Base-by-base conservation (phyloP, 176 grass and related monocot genomes). In the Thalia dealbata region DNA sequence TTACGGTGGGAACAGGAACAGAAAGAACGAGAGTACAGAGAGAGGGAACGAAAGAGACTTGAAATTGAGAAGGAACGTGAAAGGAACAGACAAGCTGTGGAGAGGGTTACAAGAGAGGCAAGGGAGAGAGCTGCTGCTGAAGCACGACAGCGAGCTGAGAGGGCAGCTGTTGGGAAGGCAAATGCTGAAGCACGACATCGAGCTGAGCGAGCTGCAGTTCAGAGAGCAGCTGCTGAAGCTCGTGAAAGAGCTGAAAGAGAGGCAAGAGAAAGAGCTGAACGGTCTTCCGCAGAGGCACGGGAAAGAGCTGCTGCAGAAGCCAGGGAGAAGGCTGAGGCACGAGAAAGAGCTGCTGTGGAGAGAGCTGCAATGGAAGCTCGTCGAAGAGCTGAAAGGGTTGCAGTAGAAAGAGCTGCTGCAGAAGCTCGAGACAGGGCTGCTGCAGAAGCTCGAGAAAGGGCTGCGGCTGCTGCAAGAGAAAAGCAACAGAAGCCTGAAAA, bases 131-230 rank as follows among this genome's bases (percentile, higher is more conserved):
- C 76, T 61, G 52, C 76, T 48, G 24, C 54, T 46, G 76, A 71
- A 71, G 67, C 67, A 61, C 76, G 54, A 7, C 28, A n/a, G 52
- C 61, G 29, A 48, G 76, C 76, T n/a, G 76, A 71, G 67, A 70
- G 52, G 14, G 76, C 76, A 19, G 75, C 75, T 19, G 32, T 45
- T 45, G 32, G 26, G 55, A 75, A 61, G 73, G 73, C 55, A 26
- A 56, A 44, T 24, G 62, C 62, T 52, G 75, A 77, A 77, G 75
- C 75, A 55, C 78, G 21, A 9, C 81, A 83, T 10, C 84, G 88
- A 38, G 61, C 70, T 72, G 83, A 89, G 59, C 83, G 81, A n/a
- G 87, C 88, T 83, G 84, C 81, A 78, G 88, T 90, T 59, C 88
- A 90, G 70, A 90, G 88, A 61, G 88, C 78, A 55, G 70, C 82